Evolutionary conservation across 768 basidiomycete species (phyloP), one percentile per base, ranked within the genome.

Genomic region (Auricularia auricula-judae): DNA sequence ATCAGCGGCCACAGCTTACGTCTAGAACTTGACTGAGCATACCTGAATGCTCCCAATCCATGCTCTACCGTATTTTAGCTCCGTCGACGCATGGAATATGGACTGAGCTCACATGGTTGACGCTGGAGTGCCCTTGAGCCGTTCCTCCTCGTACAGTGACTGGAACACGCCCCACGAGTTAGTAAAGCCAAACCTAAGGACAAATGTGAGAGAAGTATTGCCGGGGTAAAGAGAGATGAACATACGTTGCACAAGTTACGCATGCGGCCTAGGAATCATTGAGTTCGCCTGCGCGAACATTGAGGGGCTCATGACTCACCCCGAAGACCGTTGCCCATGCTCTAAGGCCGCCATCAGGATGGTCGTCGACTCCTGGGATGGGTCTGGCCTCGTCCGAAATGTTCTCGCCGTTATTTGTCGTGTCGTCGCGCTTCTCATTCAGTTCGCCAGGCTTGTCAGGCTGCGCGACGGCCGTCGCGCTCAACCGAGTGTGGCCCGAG

Each of bases 21-120:
- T 79, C 39, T 79, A 73, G 67, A 87, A 78, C 67, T 91, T 90
- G 70, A 88, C 87, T 5, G 90, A 29, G 84, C 79, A 87, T 89
- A 62, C 18, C 35, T 34, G 59, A 29, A 0, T 61, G 54, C 10
- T 29, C 29, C 36, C 51, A 67, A 12, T 42, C 67, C 72, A 65
- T 61, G 63, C 59, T 53, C 66, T 70, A 60, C 18, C 68, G 29
- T 23, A 63, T 66, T 34, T 23, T 29, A 56, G 14, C 29, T 42
- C 4, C 33, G n/a, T 47, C 44, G 2, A 33, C 18, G 4, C n/a
- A 7, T 29, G 3, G 16, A 33, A 61, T 51, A 62, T 8, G 34
- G n/a, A 78, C 83, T 74, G 86, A 87, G 89, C 0, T 86, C 81
- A 60, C n/a, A 39, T 66, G 14, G 36, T 43, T 4, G 65, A 64